These are phyloP conservation scores for Saussurea involucrata DNA, from an alignment of 129 eudicot species.

Conservation along the genomic window DNA sequence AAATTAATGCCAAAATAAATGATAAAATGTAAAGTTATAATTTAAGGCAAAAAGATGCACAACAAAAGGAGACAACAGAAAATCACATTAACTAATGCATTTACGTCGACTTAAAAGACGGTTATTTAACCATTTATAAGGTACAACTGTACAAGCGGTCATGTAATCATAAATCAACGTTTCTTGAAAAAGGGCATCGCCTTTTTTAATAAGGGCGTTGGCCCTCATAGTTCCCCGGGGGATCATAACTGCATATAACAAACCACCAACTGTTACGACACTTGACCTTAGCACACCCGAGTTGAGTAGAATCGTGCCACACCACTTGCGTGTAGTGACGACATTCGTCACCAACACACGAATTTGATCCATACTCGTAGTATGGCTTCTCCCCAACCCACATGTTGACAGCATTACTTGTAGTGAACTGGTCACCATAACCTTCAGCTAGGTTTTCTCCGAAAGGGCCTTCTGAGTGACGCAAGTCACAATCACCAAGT, in stretches of 20 bases:
- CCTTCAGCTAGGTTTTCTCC: conserved; percentile 71
- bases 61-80: background rate
- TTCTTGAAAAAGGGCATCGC: background rate
- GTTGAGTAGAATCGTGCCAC: conserved; percentile 46
- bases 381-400: conserved; percentile 53
- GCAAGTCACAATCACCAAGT: conserved; percentile 38
- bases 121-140: background rate
- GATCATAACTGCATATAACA: conserved; percentile 54
- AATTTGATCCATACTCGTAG: conserved; percentile 42
- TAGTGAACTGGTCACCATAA: conserved; percentile 37
- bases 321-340: conserved; percentile 69
- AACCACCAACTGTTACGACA: conserved; percentile 52
- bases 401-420: conserved; percentile 44
- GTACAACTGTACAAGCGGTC: background rate
- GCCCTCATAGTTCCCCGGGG: conserved; percentile 52
- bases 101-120: background rate
- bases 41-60: background rate
- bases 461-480: conserved; percentile 42
- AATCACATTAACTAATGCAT: background rate
- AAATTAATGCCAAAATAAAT: background rate
- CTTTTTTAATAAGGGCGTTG: conserved; percentile 29
- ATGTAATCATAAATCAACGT: background rate
- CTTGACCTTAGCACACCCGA: conserved; percentile 61
- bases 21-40: background rate
- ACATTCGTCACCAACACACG: conserved; percentile 51